These are phyloP conservation scores for Psilocybe cyanescens DNA, from an alignment of 768 basidiomycete species.

Conservation along the genomic window DNA sequence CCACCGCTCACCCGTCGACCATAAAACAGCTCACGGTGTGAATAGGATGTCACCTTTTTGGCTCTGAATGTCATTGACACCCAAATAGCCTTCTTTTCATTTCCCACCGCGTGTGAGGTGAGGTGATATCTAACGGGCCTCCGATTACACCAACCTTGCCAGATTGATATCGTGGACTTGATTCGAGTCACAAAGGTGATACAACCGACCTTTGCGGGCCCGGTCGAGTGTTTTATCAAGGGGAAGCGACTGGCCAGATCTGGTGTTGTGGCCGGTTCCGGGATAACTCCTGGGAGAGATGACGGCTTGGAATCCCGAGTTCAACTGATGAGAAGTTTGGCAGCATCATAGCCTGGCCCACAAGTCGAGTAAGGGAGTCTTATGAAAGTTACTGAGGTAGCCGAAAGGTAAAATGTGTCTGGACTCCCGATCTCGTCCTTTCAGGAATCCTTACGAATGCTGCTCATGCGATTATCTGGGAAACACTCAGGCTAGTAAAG, in stretches of 20 bases:
- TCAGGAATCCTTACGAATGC: not conserved
- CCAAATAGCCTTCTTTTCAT: slow-evolving; percentile 2
- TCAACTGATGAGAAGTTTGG: not conserved
- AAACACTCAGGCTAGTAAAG: too few relatives aligned
- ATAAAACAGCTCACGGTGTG: not conserved
- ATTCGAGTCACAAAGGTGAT: slow-evolving; percentile 5
- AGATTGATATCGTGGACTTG: slow-evolving; percentile 15
- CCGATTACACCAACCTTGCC: slow-evolving; percentile 6
- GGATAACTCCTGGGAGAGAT: not conserved
- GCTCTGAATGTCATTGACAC: not conserved
- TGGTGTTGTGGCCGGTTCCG: slow-evolving; percentile 1
- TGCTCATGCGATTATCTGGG: too few relatives aligned
- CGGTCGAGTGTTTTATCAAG: not conserved
- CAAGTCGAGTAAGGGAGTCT: too few relatives aligned
- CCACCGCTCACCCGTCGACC: not conserved
- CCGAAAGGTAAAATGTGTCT: not conserved
- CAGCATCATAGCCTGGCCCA: not conserved
- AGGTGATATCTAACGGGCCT: slow-evolving; percentile 11
- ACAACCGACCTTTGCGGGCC: slow-evolving; percentile 4
- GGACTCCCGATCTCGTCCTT: not conserved
- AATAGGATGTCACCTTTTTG: not conserved
- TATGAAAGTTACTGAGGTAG: not conserved
- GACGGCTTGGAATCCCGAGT: slow-evolving; percentile 5
- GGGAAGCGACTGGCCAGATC: not conserved
- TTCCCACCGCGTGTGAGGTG: not conserved